These are phyloP conservation scores for Neurospora tetrasperma DNA, from an alignment of 495 filamentous ascomycete species.

Conservation along the genomic window DNA sequence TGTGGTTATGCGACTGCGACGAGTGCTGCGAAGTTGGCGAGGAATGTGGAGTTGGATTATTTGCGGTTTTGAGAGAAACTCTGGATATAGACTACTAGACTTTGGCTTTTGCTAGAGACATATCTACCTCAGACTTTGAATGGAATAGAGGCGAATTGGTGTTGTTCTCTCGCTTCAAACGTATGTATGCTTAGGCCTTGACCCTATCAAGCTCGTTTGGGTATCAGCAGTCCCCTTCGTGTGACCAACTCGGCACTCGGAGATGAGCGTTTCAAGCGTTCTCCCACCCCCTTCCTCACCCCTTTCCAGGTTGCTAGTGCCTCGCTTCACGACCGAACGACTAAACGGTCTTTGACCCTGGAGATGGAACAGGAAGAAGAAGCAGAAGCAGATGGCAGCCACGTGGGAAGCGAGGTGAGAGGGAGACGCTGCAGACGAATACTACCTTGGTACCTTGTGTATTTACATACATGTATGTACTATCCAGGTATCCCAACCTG, in stretches of 20 bases:
- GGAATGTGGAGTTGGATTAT: slow-evolving; percentile 21
- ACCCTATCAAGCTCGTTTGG: background rate
- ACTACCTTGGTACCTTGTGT: background rate
- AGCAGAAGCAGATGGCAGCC: background rate
- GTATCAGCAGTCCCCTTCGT: background rate
- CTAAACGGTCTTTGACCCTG: background rate
- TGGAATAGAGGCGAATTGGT: background rate
- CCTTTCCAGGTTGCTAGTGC: background rate
- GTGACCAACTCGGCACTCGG: background rate
- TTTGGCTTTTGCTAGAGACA: background rate
- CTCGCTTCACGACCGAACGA: background rate
- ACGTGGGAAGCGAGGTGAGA: background rate
- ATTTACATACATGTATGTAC: too few species aligned
- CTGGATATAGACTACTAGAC: background rate
- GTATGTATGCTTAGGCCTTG: background rate
- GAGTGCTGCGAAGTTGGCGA: background rate
- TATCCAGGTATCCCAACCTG: background rate
- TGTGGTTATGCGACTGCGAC: background rate
- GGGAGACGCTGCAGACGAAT: background rate
- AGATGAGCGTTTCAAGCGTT: background rate
- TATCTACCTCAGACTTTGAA: too few species aligned
- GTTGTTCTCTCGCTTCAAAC: background rate
- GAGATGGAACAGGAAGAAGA: background rate
- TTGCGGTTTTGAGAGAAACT: slow-evolving; percentile 10
- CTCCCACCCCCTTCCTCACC: background rate